A percentile compares a stretch with the other conserved stretches of the same genome.
These are phyloP conservation scores for Triticum aestivum DNA, from an alignment of 176 grass and related monocot species.

Conservation along the genomic window IWGSC_CS_RefSeq_v2.1 NC_057809.1:454100065-454100564, in stretches of 20 bases:
- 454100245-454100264: not conserved
- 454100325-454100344: not conserved
- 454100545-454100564: slow-evolving; percentile 23
- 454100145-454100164: slow-evolving; percentile 10
- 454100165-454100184: not conserved
- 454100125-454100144: not conserved
- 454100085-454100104: not conserved
- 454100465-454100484: not conserved
- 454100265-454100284: not conserved
- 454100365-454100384: not conserved
- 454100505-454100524: not conserved
- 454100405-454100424: not conserved
- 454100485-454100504: not conserved
- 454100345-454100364: not conserved
- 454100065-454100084: not conserved
- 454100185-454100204: not conserved
- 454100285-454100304: slow-evolving; percentile 13
- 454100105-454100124: not conserved
- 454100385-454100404: not conserved
- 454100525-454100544: not conserved
- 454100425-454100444: not conserved
- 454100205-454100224: slow-evolving; percentile 4
- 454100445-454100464: not conserved
- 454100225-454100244: not conserved
- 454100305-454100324: not conserved